phyloP scores from a whole-genome alignment of 2,329 filamentous ascomycete genomes.

The Arachnopeziza araneosa region DNA sequence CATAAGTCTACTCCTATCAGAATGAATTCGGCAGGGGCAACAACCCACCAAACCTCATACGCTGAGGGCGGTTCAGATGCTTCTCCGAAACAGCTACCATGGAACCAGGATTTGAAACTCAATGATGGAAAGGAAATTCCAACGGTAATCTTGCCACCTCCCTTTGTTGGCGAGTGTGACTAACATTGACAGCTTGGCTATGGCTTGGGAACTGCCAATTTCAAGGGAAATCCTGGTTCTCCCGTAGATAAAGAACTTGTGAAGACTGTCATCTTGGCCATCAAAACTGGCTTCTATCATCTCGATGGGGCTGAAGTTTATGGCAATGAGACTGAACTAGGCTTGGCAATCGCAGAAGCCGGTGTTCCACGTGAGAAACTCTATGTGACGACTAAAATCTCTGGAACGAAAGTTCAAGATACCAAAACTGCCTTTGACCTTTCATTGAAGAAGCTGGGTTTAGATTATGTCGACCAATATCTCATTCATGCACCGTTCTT shows the following conservation, averaged over 20 bases:
- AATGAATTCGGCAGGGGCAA: constrained; percentile 40
- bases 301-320: constrained; percentile 70
- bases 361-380: constrained; percentile 61
- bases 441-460: constrained; percentile 55
- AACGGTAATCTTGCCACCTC: constrained; percentile 43
- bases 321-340: constrained; percentile 64
- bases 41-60: constrained; percentile 27
- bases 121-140: constrained; percentile 72
- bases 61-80: constrained; percentile 51
- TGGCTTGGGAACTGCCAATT: constrained; percentile 65
- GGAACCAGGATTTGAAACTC: constrained; percentile 57
- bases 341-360: constrained; percentile 62
- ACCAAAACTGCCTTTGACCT: constrained; percentile 46
- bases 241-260: constrained; percentile 49
- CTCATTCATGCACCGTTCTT: constrained; percentile 55
- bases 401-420: constrained; percentile 29
- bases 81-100: constrained; percentile 61
- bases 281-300: constrained; percentile 65
- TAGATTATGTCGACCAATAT: constrained; percentile 70
- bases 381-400: constrained; percentile 60
- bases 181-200: constrained; percentile 60
- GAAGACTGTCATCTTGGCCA: constrained; percentile 51
- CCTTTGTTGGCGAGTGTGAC: constrained; percentile 28
- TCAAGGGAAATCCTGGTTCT: constrained; percentile 38
- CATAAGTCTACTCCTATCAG: constrained; percentile 6